These are phyloP conservation scores for Aspergillus intermedius DNA, from an alignment of 2,329 filamentous ascomycete genomes.

Conservation along the genomic window DNA sequence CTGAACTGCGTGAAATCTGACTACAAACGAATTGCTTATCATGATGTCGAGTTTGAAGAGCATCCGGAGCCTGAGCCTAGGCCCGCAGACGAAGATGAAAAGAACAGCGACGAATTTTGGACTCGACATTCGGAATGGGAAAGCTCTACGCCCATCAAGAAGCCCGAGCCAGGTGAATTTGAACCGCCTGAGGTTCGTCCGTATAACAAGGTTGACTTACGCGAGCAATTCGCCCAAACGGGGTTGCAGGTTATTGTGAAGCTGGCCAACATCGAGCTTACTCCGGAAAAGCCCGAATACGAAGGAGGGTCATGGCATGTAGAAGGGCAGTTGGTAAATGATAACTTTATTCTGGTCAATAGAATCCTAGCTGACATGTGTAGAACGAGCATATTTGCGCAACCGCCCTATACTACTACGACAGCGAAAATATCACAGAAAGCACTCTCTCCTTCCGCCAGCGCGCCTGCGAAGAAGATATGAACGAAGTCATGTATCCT, in stretches of 20 bases:
- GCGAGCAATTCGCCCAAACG: slow-evolving; percentile 22
- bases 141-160: slow-evolving; percentile 3
- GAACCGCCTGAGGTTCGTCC: not conserved
- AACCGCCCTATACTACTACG: slow-evolving; percentile 60
- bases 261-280: slow-evolving; percentile 55
- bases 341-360: not conserved
- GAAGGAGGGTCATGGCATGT: slow-evolving; percentile 38
- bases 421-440: slow-evolving; percentile 55
- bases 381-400: slow-evolving; percentile 58
- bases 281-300: slow-evolving; percentile 52
- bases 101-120: slow-evolving; percentile 1
- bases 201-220: slow-evolving; percentile 11
- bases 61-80: slow-evolving; percentile 3
- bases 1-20: slow-evolving; percentile 8
- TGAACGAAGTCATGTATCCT: slow-evolving; percentile 16
- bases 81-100: slow-evolving; percentile 1
- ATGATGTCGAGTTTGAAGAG: slow-evolving; percentile 3
- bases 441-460: slow-evolving; percentile 48
- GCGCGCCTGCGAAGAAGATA: slow-evolving; percentile 24
- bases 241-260: slow-evolving; percentile 52
- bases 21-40: slow-evolving; percentile 5
- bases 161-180: slow-evolving; percentile 12
- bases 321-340: slow-evolving; percentile 37
- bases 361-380: not conserved
- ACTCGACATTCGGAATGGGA: slow-evolving; percentile 3